Evolutionary conservation across 768 basidiomycete species (phyloP).

Genomic region (Tylopilus intermedius): DNA sequence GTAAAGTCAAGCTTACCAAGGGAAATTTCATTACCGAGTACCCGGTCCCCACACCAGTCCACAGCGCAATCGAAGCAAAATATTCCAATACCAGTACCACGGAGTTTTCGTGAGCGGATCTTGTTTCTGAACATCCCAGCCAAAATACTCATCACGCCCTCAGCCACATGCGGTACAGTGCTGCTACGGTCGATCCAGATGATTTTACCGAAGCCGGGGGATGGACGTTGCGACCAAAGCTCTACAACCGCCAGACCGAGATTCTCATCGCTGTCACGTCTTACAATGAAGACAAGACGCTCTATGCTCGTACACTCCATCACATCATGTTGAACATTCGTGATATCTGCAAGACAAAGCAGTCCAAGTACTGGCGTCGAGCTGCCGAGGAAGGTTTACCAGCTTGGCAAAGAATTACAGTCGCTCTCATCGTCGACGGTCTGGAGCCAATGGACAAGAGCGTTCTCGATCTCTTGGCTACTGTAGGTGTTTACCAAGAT

Average conservation of each 20-base stretch:
- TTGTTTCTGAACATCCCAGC: not conserved
- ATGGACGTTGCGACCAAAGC: slow-evolving; percentile 77
- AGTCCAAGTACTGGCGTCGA: slow-evolving; percentile 86
- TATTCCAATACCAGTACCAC: slow-evolving; percentile 69
- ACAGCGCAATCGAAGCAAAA: slow-evolving; percentile 75
- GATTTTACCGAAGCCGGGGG: slow-evolving; percentile 77
- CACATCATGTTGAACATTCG: slow-evolving; percentile 97
- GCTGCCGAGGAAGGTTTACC: slow-evolving; percentile 79
- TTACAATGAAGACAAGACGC: slow-evolving; percentile 88
- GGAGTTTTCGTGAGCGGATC: slow-evolving; percentile 77
- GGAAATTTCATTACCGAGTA: slow-evolving; percentile 93
- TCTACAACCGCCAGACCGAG: slow-evolving; percentile 88
- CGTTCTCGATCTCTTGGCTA: slow-evolving; percentile 82
- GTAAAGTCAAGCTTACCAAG: slow-evolving; percentile 87
- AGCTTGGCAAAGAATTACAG: slow-evolving; percentile 87
- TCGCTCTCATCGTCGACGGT: slow-evolving; percentile 89
- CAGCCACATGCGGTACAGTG: slow-evolving; percentile 89
- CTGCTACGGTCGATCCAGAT: slow-evolving; percentile 88
- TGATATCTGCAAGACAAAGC: slow-evolving; percentile 94
- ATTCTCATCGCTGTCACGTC: slow-evolving; percentile 91
- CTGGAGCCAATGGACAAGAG: slow-evolving; percentile 95
- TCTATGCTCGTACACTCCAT: slow-evolving; percentile 89
- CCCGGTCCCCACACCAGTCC: slow-evolving; percentile 78
- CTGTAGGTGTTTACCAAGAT: slow-evolving; percentile 90
- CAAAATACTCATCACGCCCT: not conserved